A percentile compares a stretch with the other conserved stretches of the same genome.
Evolutionary conservation across 495 filamentous ascomycete genomes (phyloP).

Genomic region (Glonium stellatum): DNA sequence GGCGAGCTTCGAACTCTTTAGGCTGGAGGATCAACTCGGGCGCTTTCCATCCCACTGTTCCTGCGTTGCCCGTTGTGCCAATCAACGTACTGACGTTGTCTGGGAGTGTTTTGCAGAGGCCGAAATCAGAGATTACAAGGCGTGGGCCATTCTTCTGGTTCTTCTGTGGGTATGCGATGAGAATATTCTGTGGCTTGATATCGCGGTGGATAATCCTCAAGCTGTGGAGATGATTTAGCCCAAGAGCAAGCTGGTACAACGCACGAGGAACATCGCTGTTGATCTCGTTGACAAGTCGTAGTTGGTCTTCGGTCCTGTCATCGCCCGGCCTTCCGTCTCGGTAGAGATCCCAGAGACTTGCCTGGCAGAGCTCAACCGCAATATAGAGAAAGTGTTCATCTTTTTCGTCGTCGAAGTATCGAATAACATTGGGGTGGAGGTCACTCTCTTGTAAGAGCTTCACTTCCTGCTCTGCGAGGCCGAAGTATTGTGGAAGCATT

Average conservation of each 20-base stretch:
- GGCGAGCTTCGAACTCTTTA: constrained; percentile 55
- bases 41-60: constrained; percentile 92
- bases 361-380: constrained; percentile 89
- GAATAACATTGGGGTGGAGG: constrained; percentile 91
- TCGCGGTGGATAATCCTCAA: constrained; percentile 95
- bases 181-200: constrained; percentile 94
- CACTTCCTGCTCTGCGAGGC: constrained; percentile 91
- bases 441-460: constrained; percentile 85
- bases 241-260: constrained; percentile 77
- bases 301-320: constrained; percentile 25
- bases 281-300: constrained; percentile 47
- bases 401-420: constrained; percentile 87
- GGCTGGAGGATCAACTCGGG: constrained; percentile 73
- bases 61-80: constrained; percentile 87
- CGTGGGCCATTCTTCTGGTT: constrained; percentile 51
- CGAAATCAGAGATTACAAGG: constrained; percentile 93
- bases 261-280: constrained; percentile 54
- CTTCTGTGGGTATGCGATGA: constrained; percentile 56
- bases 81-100: constrained; percentile 91
- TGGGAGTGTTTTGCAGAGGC: constrained; percentile 96
- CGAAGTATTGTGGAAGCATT: constrained; percentile 90
- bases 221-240: constrained; percentile 80
- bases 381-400: constrained; percentile 92
- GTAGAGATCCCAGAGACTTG: constrained; percentile 83
- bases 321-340: constrained; percentile 38